Base-by-base conservation (phyloP, 139 green algal genomes). In the Micractinium sp. region DNA sequence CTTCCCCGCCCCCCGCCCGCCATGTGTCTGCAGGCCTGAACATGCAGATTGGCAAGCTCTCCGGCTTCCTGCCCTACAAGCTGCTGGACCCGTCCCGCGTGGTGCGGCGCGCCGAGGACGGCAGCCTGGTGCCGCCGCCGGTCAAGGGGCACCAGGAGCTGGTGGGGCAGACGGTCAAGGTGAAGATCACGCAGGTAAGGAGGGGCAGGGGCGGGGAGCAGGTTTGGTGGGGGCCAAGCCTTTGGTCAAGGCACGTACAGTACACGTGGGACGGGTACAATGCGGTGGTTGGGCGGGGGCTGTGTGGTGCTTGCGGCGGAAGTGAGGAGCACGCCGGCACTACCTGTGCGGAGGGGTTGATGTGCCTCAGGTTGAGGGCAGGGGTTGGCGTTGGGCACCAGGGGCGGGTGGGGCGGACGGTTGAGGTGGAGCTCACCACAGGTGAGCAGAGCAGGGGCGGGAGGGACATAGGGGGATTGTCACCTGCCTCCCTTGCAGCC, bases 171-270 rank as follows among this genome's bases (percentile, higher is more conserved):
- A n/a, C 61, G 22, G 87, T 95, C 36, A 79, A 73, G 25, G 88
- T 92, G 38, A 92, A 93, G 85, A 60, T 96, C 60, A 92, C 90
- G n/a, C 91, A 95, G 66, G 91, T 92, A 47, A 0, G 77, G 63
- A 33, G 35, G 35, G 67, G n/a, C 23, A 29, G 47, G 61, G 0
- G 38, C 3, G 74, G 74, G 33, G n/a, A 33, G 35, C 18, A 13
- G 73, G 4, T n/a, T 2, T 79, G 66, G 66, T n/a, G 66, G 23
- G 7, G 66, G 23, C 66, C 66, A 38, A 14, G 73, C 73, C 3
- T 35, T 31, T 22, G 69, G 69, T 76, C 16, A 33, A 20, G 69
- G 22, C 9, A 20, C 31, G 69, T 33, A n/a, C n/a, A n/a, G n/a
- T n/a, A n/a, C n/a, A n/a, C n/a, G n/a, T n/a, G n/a, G n/a, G n/a